A percentile compares a stretch with the other conserved stretches of the same genome.
Evolutionary conservation across 495 filamentous ascomycete species (phyloP).

Genomic region (Hapsidospora chrysogenum): DNA sequence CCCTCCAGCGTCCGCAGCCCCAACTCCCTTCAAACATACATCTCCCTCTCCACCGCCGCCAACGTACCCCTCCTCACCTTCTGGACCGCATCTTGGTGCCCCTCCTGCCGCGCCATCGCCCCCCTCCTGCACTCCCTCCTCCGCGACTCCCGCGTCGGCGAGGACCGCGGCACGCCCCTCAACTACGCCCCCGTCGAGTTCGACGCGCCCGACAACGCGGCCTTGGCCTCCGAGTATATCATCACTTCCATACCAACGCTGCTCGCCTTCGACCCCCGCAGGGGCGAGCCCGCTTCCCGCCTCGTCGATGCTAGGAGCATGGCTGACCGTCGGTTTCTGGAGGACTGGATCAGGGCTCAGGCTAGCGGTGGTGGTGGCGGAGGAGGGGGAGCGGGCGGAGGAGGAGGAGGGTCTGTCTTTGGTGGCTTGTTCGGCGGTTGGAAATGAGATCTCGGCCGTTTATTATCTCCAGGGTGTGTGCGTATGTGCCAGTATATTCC

Average conservation of each 20-base stretch:
- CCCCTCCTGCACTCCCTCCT: slow-evolving; percentile 37
- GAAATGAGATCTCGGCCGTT: too few species aligned
- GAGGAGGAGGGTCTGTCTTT: slow-evolving; percentile 15
- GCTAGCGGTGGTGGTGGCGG: slow-evolving; percentile 7
- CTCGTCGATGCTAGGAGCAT: slow-evolving; percentile 35
- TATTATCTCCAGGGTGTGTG: too few species aligned
- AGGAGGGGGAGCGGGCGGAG: slow-evolving; percentile 23
- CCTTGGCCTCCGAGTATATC: slow-evolving; percentile 38
- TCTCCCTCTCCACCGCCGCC: slow-evolving; percentile 38
- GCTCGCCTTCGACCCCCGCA: slow-evolving; percentile 44
- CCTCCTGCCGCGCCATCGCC: slow-evolving; percentile 36
- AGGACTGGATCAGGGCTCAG: slow-evolving; percentile 44
- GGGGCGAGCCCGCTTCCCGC: slow-evolving; percentile 37
- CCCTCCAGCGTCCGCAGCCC: slow-evolving; percentile 41
- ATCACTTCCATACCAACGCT: slow-evolving; percentile 53
- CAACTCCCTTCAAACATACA: slow-evolving; percentile 43
- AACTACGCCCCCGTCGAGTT: slow-evolving; percentile 44
- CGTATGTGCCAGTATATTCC: too few species aligned
- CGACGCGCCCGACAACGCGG: slow-evolving; percentile 39
- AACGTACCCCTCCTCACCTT: slow-evolving; percentile 46
- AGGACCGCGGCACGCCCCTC: slow-evolving; percentile 31
- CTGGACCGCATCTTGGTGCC: slow-evolving; percentile 53
- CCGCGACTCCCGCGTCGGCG: slow-evolving; percentile 38
- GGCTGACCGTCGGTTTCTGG: slow-evolving; percentile 34
- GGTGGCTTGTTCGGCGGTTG: slow-evolving; percentile 31